A percentile compares a stretch with the other conserved stretches of the same genome.
These are phyloP conservation scores for Pseudozyma hubeiensis DNA, from an alignment of 1,284 basidiomycete genomes.

Conservation along the genomic window DNA sequence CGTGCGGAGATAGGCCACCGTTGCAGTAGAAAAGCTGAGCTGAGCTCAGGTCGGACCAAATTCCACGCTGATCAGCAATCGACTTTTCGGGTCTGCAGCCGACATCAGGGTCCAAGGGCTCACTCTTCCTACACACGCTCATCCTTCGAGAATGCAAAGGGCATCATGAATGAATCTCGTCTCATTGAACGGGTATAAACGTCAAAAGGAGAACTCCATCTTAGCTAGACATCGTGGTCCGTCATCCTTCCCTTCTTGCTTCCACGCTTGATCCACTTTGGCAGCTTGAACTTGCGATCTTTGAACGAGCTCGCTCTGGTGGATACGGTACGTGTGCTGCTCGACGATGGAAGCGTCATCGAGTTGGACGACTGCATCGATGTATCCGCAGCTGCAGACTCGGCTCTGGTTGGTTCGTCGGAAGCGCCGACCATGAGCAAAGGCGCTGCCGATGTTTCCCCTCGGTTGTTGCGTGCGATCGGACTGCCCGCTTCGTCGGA, in stretches of 20 bases:
- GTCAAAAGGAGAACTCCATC: neutral
- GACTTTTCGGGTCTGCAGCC: no score
- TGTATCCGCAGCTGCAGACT: conserved; percentile 1
- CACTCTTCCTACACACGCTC: no score
- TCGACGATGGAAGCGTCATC: conserved; percentile 24
- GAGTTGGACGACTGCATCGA: conserved; percentile 19
- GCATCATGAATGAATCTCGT: neutral
- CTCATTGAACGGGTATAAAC: no score
- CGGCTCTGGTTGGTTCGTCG: neutral
- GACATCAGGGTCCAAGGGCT: conserved; percentile 4
- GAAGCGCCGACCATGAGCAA: conserved; percentile 11
- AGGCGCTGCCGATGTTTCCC: conserved; percentile 6
- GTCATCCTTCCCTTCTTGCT: conserved; percentile 15
- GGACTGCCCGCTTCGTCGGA: conserved; percentile 42
- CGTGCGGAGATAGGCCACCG: conserved; percentile 8
- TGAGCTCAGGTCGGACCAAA: conserved; percentile 7
- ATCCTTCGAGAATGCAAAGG: no score
- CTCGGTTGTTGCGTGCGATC: conserved; percentile 10
- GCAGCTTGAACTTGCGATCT: conserved; percentile 38
- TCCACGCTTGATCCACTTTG: conserved; percentile 38
- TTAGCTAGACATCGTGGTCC: neutral
- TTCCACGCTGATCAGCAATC: neutral
- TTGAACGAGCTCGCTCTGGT: conserved; percentile 19
- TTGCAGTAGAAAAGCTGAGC: neutral
- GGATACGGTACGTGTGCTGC: conserved; percentile 30